Evolutionary conservation across 306 rosid genomes (phyloP).

Genomic region (Casuarina equisetifolia): DNA sequence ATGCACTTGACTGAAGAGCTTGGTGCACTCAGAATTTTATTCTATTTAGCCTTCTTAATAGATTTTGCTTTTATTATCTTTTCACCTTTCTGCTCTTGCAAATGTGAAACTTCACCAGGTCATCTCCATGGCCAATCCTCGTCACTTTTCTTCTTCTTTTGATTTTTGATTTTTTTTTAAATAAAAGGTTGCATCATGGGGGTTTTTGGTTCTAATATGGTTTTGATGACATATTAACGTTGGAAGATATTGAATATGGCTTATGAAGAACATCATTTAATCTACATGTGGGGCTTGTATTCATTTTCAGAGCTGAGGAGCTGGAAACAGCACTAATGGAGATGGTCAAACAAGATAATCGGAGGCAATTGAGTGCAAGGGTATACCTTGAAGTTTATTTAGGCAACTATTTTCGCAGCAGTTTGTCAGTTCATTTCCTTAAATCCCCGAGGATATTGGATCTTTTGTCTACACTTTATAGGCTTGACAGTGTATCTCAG

Average conservation of each 20-base stretch:
- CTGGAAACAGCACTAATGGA: conserved; percentile 94
- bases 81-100: conserved; percentile 17
- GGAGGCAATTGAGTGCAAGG: conserved; percentile 75
- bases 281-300: conserved; percentile 27
- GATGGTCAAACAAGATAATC: conserved; percentile 80
- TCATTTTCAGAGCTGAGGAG: conserved; percentile 80
- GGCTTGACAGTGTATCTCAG: conserved; percentile 3
- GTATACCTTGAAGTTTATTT: conserved; percentile 46
- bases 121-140: neutral
- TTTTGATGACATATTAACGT: neutral
- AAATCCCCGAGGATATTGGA: conserved; percentile 5
- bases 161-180: neutral
- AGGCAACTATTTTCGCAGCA: conserved; percentile 26
- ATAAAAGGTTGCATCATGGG: neutral
- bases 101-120: conserved; percentile 18
- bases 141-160: conserved; percentile 2
- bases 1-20: conserved; percentile 14
- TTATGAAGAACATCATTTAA: conserved; percentile 20
- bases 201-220: neutral
- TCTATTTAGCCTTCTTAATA: conserved; percentile 20
- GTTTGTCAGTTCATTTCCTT: conserved; percentile 7
- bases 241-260: conserved; percentile 5
- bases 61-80: conserved; percentile 11
- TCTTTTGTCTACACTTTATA: neutral
- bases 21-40: conserved; percentile 1